Percentiles rank a stretch among this genome's conserved stretches.
Conservation (phyloP, 306 rosid genomes). For the Rubus idaeus region DNA sequence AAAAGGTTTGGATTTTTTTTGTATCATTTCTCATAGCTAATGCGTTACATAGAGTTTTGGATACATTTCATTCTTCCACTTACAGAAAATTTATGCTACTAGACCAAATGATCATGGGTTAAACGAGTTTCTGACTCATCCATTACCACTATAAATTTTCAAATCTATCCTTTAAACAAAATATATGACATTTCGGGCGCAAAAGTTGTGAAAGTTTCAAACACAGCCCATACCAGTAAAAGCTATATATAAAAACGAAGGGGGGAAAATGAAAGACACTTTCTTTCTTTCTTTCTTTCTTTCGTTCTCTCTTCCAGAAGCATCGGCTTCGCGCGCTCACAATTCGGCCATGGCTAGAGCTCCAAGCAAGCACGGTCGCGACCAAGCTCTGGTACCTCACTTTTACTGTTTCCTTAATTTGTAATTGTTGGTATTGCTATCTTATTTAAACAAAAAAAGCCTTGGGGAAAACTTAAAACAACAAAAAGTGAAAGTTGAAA, state of each 20-base stretch:
- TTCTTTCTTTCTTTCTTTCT: too few species aligned
- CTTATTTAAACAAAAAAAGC: not conserved
- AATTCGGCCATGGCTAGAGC: slow-evolving; percentile 40
- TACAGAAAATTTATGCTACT: too few species aligned
- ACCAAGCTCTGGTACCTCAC: slow-evolving; percentile 41
- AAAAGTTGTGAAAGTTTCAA: not conserved
- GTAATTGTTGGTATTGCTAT: not conserved
- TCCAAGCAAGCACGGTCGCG: slow-evolving; percentile 55
- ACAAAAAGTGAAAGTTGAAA: not conserved
- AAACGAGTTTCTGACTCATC: too few species aligned
- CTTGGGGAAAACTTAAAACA: not conserved
- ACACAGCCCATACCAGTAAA: not conserved
- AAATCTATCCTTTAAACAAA: too few species aligned
- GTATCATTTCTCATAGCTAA: too few species aligned
- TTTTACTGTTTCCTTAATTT: not conserved
- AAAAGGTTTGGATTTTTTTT: too few species aligned
- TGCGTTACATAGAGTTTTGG: too few species aligned
- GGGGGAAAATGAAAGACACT: not conserved
- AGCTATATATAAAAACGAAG: not conserved
- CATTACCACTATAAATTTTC: too few species aligned
- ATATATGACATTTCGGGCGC: not conserved
- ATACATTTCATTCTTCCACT: too few species aligned
- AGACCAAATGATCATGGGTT: too few species aligned
- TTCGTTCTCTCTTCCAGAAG: slow-evolving; percentile 1
- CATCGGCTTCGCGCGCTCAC: not conserved